Evolutionary conservation across 768 basidiomycete species (phyloP), one percentile per base, ranked within the genome.

Genomic region (Tephrocybe sp.): DNA sequence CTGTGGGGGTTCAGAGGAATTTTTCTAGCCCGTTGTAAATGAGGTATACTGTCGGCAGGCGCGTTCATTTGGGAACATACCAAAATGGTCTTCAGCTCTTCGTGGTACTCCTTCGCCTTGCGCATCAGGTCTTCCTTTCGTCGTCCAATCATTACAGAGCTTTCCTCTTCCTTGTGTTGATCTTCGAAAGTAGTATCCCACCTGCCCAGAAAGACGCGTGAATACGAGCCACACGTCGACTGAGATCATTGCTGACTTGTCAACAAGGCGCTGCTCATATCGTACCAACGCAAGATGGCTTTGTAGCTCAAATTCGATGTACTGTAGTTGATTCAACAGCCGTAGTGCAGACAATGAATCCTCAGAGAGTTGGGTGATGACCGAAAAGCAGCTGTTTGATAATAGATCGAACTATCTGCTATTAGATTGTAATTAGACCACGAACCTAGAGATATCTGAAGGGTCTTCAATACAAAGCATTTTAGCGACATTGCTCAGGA

Each of bases 31-130:
- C 18, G 28, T 11, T 7, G 7, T 36, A 1, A 28, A 51, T 28
- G 34, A 50, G 45, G 23, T 18, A 25, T 23, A 37, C n/a, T 21
- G n/a, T 21, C 32, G 15, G 12, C 14, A 32, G 38, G 28, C 7
- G 17, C 14, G n/a, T n/a, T n/a, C n/a, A n/a, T n/a, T n/a, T n/a
- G n/a, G n/a, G 21, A 20, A 55, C 63, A 40, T 12, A 76, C 77
- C 50, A 62, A 54, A 8, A 73, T 45, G 9, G 50, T 36, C 21
- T 70, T 71, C 1, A 80, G 66, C 38, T 74, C 70, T 38, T 65
- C 64, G 56, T 74, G 73, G 52, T 76, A 74, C 56, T 79, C 77
- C 51, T 77, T 77, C 0, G 76, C 77, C 51, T 76, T 80, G 30
- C 69, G 68, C 1, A 71, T 51, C n/a, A 77, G 51, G 4, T 63